Percentiles rank a stretch among this genome's conserved stretches.
These are phyloP conservation scores for Brassica cretica DNA, from an alignment of 345 rosid genomes.

Conservation along the genomic window DNA sequence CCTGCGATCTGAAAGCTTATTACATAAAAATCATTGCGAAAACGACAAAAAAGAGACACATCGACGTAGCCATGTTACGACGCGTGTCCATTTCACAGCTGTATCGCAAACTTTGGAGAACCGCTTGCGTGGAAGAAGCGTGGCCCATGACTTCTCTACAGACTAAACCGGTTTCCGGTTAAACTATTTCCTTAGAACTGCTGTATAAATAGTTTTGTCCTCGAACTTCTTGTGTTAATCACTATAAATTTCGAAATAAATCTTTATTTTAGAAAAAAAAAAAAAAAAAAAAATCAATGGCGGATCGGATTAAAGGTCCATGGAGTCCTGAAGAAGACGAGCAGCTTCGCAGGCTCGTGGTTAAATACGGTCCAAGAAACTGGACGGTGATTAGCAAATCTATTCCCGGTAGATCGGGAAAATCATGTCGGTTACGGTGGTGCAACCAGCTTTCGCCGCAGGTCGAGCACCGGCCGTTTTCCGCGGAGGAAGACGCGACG, in stretches of 20 bases:
- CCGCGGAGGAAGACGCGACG: slow-evolving; percentile 70
- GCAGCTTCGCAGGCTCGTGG: slow-evolving; percentile 56
- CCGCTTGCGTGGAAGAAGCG: slow-evolving; percentile 67
- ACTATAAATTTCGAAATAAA: no score
- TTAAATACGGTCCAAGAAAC: slow-evolving; percentile 77
- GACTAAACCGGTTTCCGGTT: slow-evolving; percentile 35
- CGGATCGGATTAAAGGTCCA: slow-evolving; percentile 94
- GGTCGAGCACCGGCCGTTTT: slow-evolving; percentile 81
- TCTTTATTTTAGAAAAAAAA: no score
- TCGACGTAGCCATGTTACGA: slow-evolving; percentile 34
- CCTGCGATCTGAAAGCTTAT: background rate
- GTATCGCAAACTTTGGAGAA: slow-evolving; percentile 53
- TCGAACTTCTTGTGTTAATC: background rate
- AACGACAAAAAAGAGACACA: slow-evolving; percentile 37
- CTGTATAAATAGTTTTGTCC: slow-evolving; percentile 33
- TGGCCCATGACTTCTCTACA: slow-evolving; percentile 54
- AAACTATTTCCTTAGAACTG: background rate
- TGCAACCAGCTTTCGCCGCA: slow-evolving; percentile 94
- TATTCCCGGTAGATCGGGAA: slow-evolving; percentile 88
- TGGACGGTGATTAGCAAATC: slow-evolving; percentile 93
- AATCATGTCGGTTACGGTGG: slow-evolving; percentile 91
- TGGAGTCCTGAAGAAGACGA: slow-evolving; percentile 97
- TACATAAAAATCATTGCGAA: slow-evolving; percentile 5
- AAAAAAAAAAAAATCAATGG: no score
- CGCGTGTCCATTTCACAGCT: slow-evolving; percentile 85